Conservation (phyloP, 768 basidiomycete genomes). For the Suillus alpinus region DNA sequence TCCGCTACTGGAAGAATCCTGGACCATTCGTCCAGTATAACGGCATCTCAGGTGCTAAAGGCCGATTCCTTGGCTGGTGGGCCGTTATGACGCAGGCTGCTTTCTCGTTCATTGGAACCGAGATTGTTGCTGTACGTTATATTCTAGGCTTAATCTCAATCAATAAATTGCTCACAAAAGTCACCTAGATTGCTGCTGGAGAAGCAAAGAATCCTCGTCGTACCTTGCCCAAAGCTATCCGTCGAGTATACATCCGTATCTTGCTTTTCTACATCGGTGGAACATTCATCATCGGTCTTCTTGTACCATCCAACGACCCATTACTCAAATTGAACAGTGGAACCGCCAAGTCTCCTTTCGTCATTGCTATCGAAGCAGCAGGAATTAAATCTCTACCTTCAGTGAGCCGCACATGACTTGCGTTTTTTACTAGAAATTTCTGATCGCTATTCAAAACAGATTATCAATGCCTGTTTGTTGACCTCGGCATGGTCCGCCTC, state of each 20-base stretch:
- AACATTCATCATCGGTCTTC: slow-evolving; percentile 75
- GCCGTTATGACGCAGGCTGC: slow-evolving; percentile 81
- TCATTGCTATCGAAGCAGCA: slow-evolving; percentile 81
- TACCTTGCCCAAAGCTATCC: slow-evolving; percentile 55
- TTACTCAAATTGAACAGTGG: slow-evolving; percentile 50
- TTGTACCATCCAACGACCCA: slow-evolving; percentile 70
- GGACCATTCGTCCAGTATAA: slow-evolving; percentile 81
- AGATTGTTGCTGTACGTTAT: slow-evolving; percentile 79
- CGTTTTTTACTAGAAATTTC: neutral
- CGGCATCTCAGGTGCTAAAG: slow-evolving; percentile 62
- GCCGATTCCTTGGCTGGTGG: slow-evolving; percentile 75
- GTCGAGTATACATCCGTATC: slow-evolving; percentile 72
- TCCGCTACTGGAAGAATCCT: slow-evolving; percentile 79
- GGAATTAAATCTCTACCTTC: slow-evolving; percentile 87
- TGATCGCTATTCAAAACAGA: slow-evolving; percentile 32
- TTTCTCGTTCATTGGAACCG: slow-evolving; percentile 92
- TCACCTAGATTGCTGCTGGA: slow-evolving; percentile 77
- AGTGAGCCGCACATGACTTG: slow-evolving; percentile 38
- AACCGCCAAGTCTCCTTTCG: slow-evolving; percentile 80
- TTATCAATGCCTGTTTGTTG: slow-evolving; percentile 80
- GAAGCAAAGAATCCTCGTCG: slow-evolving; percentile 86
- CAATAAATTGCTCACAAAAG: neutral
- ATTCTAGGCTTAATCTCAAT: neutral
- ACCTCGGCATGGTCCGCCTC: slow-evolving; percentile 94
- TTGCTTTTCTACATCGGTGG: slow-evolving; percentile 74